Percentiles rank a stretch among this genome's conserved stretches.
Conservation (phyloP, 2,329 filamentous ascomycete species). For the Beauveria varroae region DNA sequence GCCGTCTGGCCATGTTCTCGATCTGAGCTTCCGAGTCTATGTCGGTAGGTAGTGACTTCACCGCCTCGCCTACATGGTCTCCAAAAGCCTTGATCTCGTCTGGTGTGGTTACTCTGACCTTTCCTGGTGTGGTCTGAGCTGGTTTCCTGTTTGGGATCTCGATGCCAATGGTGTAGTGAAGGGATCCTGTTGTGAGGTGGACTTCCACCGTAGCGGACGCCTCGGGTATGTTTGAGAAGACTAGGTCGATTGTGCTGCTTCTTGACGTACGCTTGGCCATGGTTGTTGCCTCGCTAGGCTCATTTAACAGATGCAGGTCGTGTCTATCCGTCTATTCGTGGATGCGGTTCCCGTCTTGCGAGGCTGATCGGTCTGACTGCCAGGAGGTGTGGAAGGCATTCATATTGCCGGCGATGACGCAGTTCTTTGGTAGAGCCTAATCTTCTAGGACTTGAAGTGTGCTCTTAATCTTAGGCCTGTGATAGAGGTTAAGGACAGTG, state of each 20-base stretch:
- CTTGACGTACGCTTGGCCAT: background rate
- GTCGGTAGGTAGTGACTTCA: background rate
- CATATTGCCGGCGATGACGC: background rate
- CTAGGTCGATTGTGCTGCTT: background rate
- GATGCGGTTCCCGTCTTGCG: background rate
- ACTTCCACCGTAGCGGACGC: background rate
- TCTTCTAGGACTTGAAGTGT: background rate
- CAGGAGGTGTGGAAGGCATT: background rate
- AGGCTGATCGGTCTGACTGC: background rate
- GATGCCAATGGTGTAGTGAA: background rate
- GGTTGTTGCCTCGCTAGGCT: background rate
- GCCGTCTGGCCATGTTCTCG: too few relatives aligned
- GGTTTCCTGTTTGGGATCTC: background rate
- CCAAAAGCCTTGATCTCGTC: background rate
- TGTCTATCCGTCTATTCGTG: background rate
- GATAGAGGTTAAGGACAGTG: background rate
- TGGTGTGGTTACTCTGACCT: background rate
- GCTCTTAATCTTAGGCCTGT: background rate
- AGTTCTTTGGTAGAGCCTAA: background rate
- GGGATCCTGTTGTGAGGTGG: background rate
- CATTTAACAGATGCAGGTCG: background rate
- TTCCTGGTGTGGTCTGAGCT: background rate
- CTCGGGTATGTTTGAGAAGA: background rate
- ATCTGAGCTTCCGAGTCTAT: too few relatives aligned
- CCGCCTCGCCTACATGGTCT: background rate